Evolutionary conservation across 2,329 filamentous ascomycete species (phyloP), one percentile per base, ranked within the genome.

Genomic region (Epichloe bromicola): DNA sequence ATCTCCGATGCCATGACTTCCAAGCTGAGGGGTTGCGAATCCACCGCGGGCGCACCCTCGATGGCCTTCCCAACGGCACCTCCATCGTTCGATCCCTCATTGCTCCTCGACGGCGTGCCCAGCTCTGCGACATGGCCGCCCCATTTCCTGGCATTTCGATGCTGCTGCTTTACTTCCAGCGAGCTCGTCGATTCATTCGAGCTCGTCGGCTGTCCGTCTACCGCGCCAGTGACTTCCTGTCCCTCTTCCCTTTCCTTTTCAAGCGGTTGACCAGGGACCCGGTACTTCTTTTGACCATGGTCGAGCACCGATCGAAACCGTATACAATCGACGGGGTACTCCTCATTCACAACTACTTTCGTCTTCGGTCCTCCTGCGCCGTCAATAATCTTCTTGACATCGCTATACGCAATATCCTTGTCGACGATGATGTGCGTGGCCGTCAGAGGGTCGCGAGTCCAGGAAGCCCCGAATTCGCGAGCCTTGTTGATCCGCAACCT

Each of bases 351-450:
- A 3, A 95, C 58, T 2, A 73, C 60, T 5, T 68, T 62, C 42
- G 54, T 51, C 1, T 55, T 49, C 48, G 44, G 54, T 8, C 56
- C 52, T 20, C 47, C 58, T 36, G 42, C 59, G n/a, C 55, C 54
- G n/a, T 55, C 54, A 33, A 60, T 58, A 33, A 78, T 73, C 11
- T 67, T 70, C 50, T 82, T 63, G 6, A 95, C 70, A 51, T 89
- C 78, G 4, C 73, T 66, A 60, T 82, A 90, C 1, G 69, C 70
- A 47, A 93, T 67, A 1, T 67, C 67, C 56, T 80, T 83, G 61
- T 96, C 90, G 2, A 88, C 83, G 53, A 97, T 75, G 46, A 95
- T 70, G 67, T 95, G 88, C 1, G 85, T 94, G 15, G 93, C 78
- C 20, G 67, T 66, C 0, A 57, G 65, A 61, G 61, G 83, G 78